These are phyloP conservation scores for Ogataea polymorpha DNA, from an alignment of 805 yeast genomes.

Conservation along the genomic window DNA sequence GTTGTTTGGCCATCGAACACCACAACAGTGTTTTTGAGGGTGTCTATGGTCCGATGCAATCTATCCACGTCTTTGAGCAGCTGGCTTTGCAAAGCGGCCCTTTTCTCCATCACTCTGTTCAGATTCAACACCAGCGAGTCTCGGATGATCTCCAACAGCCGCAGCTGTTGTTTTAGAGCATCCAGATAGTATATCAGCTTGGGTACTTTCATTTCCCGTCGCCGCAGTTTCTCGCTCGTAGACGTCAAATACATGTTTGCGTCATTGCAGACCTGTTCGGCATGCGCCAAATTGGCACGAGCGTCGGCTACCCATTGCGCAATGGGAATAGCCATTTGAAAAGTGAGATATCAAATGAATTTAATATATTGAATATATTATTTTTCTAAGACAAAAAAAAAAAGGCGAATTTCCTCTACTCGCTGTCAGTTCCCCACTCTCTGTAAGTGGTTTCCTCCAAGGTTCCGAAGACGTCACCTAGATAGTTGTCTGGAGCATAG, in stretches of 20 bases:
- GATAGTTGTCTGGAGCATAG: constrained; percentile 46
- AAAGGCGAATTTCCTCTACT: not conserved
- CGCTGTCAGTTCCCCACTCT: constrained; percentile 22
- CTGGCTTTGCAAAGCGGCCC: constrained; percentile 20
- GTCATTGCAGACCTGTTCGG: constrained; percentile 49
- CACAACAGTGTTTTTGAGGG: constrained; percentile 35
- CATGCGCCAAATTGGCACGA: constrained; percentile 43
- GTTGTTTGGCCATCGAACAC: constrained; percentile 22
- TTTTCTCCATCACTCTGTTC: constrained; percentile 24
- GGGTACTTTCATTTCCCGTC: constrained; percentile 41
- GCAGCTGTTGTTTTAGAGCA: constrained; percentile 47
- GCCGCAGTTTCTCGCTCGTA: constrained; percentile 36
- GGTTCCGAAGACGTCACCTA: constrained; percentile 60
- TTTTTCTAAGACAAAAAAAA: not conserved
- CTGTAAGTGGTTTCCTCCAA: constrained; percentile 39
- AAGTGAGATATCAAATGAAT: not conserved
- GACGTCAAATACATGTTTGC: constrained; percentile 42
- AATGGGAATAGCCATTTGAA: constrained; percentile 9
- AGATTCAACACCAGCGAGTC: constrained; percentile 30
- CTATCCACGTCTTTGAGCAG: constrained; percentile 31
- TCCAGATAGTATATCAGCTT: constrained; percentile 42
- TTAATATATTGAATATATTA: not conserved
- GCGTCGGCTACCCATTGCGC: constrained; percentile 45
- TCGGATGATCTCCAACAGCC: constrained; percentile 35
- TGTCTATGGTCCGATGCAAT: constrained; percentile 32